Evolutionary conservation across 805 yeast species (phyloP).

Genomic region (Osmozyma mogii): DNA sequence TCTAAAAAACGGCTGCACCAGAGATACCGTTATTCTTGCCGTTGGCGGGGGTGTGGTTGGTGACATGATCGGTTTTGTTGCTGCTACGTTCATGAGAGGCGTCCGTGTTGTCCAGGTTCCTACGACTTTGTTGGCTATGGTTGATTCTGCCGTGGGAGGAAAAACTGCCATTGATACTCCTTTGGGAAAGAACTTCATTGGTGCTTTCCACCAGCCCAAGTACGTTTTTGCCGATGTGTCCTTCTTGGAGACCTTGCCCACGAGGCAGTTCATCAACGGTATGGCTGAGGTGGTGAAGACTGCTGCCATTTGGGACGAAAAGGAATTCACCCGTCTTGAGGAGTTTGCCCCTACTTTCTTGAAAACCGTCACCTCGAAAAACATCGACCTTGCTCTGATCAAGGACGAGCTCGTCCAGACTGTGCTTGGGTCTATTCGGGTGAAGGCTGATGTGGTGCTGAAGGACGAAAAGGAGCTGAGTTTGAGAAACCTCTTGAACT

Average conservation of each 20-base stretch:
- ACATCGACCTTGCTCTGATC: conserved; percentile 54
- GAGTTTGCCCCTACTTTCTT: conserved; percentile 62
- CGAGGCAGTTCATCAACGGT: conserved; percentile 92
- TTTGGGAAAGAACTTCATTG: conserved; percentile 88
- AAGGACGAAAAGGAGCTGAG: conserved; percentile 95
- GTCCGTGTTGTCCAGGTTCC: conserved; percentile 91
- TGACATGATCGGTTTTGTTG: conserved; percentile 97
- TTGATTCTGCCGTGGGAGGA: conserved; percentile 96
- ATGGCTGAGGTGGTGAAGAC: conserved; percentile 98
- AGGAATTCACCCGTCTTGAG: conserved; percentile 81
- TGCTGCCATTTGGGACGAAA: conserved; percentile 95
- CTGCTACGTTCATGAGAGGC: conserved; percentile 99
- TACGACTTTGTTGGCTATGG: conserved; percentile 92
- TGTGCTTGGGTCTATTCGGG: conserved; percentile 78
- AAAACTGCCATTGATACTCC: conserved; percentile 98
- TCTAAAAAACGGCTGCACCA: conserved; percentile 77
- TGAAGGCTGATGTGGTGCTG: conserved; percentile 91
- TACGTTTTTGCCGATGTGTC: conserved; percentile 82
- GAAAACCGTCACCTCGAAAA: conserved; percentile 42
- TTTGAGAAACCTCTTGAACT: conserved; percentile 81
- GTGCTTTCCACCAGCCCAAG: conserved; percentile 96
- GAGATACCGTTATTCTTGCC: conserved; percentile 91
- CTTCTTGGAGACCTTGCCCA: conserved; percentile 82
- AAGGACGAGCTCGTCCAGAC: conserved; percentile 67
- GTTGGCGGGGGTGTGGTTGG: conserved; percentile 99